Percentiles rank a stretch among this genome's conserved stretches.
Conservation (phyloP, 2,329 filamentous ascomycete genomes). For the Endocalyx cinctus region DNA sequence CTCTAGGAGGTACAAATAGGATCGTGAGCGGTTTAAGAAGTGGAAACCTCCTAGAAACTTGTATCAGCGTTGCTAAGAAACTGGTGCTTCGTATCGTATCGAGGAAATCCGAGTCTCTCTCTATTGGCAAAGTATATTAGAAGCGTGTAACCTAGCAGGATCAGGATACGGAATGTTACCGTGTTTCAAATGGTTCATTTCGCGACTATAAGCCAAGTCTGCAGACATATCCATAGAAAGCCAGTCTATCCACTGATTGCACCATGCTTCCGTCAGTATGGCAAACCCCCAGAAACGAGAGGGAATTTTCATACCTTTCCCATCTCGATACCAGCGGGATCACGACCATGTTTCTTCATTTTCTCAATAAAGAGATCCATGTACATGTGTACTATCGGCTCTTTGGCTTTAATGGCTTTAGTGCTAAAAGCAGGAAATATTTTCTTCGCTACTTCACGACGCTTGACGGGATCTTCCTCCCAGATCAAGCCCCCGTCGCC, state of each 20-base stretch:
- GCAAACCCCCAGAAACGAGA: too few relatives aligned
- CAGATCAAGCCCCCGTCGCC: slow-evolving; percentile 4
- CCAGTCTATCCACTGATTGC: slow-evolving; percentile 8
- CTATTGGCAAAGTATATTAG: too few relatives aligned
- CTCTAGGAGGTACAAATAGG: not conserved
- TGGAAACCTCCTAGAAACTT: not conserved
- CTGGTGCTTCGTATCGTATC: too few relatives aligned
- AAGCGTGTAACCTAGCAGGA: too few relatives aligned
- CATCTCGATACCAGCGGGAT: slow-evolving; percentile 3
- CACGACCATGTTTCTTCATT: not conserved
- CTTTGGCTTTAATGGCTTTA: not conserved
- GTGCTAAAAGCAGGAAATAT: slow-evolving; percentile 5
- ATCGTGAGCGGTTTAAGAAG: not conserved
- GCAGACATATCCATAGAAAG: slow-evolving; percentile 11
- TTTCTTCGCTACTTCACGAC: slow-evolving; percentile 1
- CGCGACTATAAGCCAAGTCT: slow-evolving; percentile 14
- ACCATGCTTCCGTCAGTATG: too few relatives aligned
- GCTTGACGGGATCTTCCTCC: slow-evolving; percentile 4
- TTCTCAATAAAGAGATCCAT: not conserved
- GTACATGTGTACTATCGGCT: not conserved
- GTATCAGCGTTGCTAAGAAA: not conserved
- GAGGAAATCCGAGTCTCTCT: too few relatives aligned
- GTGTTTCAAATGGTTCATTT: slow-evolving; percentile 14
- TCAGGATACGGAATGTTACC: too few relatives aligned
- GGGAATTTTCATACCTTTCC: slow-evolving; percentile 4